Conservation (phyloP, 306 rosid genomes). For the Rosa rugosa region DNA sequence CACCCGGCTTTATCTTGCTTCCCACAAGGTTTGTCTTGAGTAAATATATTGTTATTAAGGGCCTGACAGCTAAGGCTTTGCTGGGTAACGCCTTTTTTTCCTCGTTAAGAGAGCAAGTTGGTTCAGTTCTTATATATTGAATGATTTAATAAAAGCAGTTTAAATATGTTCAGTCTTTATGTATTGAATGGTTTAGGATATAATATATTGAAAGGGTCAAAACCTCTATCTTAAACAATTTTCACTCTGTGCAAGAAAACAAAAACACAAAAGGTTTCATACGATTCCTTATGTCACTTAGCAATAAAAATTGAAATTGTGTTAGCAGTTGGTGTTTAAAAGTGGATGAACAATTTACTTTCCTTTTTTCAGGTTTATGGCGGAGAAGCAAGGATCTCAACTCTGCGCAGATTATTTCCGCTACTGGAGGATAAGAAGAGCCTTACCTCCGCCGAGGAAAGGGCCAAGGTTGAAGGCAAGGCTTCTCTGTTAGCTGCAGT, state of each 20-base stretch:
- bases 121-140: background rate
- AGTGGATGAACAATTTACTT: background rate
- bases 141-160: background rate
- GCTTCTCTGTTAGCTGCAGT: constrained; percentile 91
- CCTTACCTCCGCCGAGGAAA: constrained; percentile 63
- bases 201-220: background rate
- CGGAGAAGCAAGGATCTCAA: constrained; percentile 86
- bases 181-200: background rate
- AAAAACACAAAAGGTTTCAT: background rate
- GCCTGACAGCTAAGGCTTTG: background rate
- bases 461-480: constrained; percentile 66
- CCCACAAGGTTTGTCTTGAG: constrained; percentile 67
- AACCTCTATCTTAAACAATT: background rate
- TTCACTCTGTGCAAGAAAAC: background rate
- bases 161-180: background rate
- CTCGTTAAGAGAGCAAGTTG: background rate
- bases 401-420: constrained; percentile 71
- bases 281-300: background rate
- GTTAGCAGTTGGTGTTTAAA: background rate
- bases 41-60: background rate
- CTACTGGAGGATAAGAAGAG: constrained; percentile 87
- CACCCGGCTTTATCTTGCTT: constrained; percentile 87
- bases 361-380: constrained; percentile 54
- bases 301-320: background rate
- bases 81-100: background rate